These are phyloP conservation scores for Cordyceps sp. DNA, from an alignment of 2,329 filamentous ascomycete species.

Conservation along the genomic window DNA sequence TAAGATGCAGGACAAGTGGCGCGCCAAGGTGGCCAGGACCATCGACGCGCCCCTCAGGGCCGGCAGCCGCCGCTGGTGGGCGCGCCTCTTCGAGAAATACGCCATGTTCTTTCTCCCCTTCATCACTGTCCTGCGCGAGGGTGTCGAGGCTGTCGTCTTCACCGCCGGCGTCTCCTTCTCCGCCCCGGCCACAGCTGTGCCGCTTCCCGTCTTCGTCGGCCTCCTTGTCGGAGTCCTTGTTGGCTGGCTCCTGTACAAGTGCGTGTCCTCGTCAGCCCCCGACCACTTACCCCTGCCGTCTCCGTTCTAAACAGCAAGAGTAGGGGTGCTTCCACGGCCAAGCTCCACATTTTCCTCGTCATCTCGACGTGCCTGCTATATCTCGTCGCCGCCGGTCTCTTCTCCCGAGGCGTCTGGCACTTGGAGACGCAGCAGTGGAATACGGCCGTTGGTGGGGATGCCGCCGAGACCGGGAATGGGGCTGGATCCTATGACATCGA, in stretches of 20 bases:
- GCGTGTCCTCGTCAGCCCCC: background rate
- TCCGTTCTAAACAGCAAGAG: too few species aligned
- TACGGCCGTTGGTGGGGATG: conserved; percentile 41
- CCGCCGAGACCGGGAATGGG: conserved; percentile 33
- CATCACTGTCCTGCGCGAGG: conserved; percentile 73
- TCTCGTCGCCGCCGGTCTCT: conserved; percentile 67
- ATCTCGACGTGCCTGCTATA: conserved; percentile 71
- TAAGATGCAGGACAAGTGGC: conserved; percentile 78
- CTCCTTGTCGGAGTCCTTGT: conserved; percentile 48
- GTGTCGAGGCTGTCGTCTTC: conserved; percentile 74
- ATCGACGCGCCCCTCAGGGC: conserved; percentile 36
- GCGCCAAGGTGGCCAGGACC: conserved; percentile 59
- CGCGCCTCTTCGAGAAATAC: conserved; percentile 57
- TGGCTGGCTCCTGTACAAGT: conserved; percentile 68
- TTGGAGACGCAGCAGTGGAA: conserved; percentile 58
- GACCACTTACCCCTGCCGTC: background rate
- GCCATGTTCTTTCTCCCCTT: conserved; percentile 78
- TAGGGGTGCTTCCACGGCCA: conserved; percentile 25
- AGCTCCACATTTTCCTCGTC: conserved; percentile 59
- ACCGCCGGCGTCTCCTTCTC: conserved; percentile 70
- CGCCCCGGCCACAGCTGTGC: conserved; percentile 58
- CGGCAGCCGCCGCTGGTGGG: conserved; percentile 31
- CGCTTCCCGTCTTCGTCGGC: conserved; percentile 59
- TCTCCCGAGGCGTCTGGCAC: conserved; percentile 61
- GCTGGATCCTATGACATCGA: conserved; percentile 67